Percentiles rank a stretch among this genome's conserved stretches.
These are phyloP conservation scores for Diaporthe capsici DNA, from an alignment of 2,329 filamentous ascomycete genomes.

Conservation along the genomic window DNA sequence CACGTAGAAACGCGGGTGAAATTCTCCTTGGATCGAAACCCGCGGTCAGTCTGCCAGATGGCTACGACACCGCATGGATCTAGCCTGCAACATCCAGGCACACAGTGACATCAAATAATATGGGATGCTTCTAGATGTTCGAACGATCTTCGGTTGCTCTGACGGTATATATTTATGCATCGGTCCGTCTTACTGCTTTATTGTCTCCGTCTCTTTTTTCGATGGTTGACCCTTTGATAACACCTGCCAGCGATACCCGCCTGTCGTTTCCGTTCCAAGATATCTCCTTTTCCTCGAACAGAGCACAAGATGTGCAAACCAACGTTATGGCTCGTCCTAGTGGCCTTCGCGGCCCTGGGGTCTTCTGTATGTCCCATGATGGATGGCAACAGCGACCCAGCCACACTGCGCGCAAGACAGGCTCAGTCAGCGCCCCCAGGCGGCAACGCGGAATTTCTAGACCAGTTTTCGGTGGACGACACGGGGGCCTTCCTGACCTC, in stretches of 20 bases:
- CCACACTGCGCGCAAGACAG: slow-evolving; percentile 47
- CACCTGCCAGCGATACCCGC: neutral
- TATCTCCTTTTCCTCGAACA: neutral
- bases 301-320: slow-evolving; percentile 14
- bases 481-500: slow-evolving; percentile 70
- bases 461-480: slow-evolving; percentile 64
- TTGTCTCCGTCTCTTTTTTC: neutral
- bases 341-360: slow-evolving; percentile 46
- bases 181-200: neutral
- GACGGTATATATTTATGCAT: neutral
- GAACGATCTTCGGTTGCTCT: neutral
- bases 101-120: neutral
- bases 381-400: slow-evolving; percentile 44
- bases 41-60: neutral
- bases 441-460: slow-evolving; percentile 44
- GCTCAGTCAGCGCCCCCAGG: slow-evolving; percentile 38
- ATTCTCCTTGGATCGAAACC: neutral
- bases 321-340: slow-evolving; percentile 10
- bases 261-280: neutral
- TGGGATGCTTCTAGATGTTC: neutral
- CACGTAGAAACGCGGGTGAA: neutral
- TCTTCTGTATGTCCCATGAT: slow-evolving; percentile 52
- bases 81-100: neutral
- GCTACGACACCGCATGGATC: neutral
- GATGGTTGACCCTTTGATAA: neutral